phyloP scores from a whole-genome alignment of 257 asterid genomes.

The Hygrophila difformis region DNA sequence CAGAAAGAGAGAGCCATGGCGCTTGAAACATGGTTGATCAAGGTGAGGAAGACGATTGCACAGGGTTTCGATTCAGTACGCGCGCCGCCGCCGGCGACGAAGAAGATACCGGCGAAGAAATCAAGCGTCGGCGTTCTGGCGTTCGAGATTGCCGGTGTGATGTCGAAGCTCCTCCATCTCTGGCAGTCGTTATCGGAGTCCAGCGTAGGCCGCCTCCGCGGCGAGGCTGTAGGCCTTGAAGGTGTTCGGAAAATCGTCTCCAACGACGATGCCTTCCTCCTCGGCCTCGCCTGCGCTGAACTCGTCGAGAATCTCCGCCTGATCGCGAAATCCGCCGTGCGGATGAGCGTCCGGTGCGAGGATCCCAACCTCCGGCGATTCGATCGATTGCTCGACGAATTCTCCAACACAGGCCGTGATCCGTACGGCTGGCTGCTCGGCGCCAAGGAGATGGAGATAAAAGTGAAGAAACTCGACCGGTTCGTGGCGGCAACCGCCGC shows the following conservation, averaged over 20 bases:
- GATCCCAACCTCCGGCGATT: constrained; percentile 53
- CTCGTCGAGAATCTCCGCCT: constrained; percentile 53
- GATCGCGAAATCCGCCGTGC: constrained; percentile 43
- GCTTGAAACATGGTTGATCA: constrained; percentile 60
- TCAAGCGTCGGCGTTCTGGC: constrained; percentile 70
- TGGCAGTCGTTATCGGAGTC: constrained; percentile 75
- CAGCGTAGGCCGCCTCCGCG: constrained; percentile 40
- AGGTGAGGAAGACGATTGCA: constrained; percentile 52
- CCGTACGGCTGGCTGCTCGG: constrained; percentile 45
- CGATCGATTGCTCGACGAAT: constrained; percentile 48
- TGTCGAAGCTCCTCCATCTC: constrained; percentile 83
- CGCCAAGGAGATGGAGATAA: constrained; percentile 49
- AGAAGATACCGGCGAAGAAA: constrained; percentile 33
- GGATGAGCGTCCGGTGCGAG: constrained; percentile 53
- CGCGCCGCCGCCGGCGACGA: constrained; percentile 26
- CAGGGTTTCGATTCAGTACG: constrained; percentile 39
- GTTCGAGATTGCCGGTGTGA: constrained; percentile 70
- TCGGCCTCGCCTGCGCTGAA: constrained; percentile 80
- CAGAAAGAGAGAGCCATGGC: constrained; percentile 34
- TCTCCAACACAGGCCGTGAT: constrained; percentile 64
- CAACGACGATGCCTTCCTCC: constrained; percentile 59
- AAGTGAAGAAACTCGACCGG: constrained; percentile 55
- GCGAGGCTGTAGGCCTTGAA: constrained; percentile 53
- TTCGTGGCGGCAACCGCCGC: constrained; percentile 38
- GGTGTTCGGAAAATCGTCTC: constrained; percentile 92